These are phyloP conservation scores for Collybia sp. DNA, from an alignment of 768 basidiomycete genomes.

Conservation along the genomic window DNA sequence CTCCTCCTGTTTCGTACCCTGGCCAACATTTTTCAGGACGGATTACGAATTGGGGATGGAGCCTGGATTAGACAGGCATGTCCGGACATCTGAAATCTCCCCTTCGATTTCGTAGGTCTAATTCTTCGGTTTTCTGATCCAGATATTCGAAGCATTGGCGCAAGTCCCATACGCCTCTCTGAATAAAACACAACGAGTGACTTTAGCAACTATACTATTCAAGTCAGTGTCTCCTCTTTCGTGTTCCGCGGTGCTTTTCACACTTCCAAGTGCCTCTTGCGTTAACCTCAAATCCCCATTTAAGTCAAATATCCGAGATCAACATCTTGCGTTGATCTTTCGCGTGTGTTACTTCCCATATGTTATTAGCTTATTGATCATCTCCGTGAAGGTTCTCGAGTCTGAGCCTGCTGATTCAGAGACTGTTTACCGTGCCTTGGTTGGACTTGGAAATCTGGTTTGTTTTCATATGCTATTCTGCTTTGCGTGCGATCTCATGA, in stretches of 20 bases:
- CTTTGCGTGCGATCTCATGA: conserved; percentile 5
- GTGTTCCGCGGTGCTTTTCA: conserved; percentile 6
- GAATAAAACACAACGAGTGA: conserved; percentile 69
- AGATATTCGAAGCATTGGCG: conserved; percentile 56
- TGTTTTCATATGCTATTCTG: conserved; percentile 13
- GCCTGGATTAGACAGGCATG: conserved; percentile 51
- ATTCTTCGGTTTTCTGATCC: conserved; percentile 2
- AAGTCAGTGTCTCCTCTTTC: conserved; percentile 58
- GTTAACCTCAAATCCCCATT: conserved; percentile 40
- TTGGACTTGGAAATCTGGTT: conserved; percentile 73
- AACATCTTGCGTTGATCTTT: conserved; percentile 39
- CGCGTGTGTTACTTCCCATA: conserved; percentile 30
- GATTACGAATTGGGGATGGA: conserved; percentile 32
- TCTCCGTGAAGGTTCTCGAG: conserved; percentile 35
- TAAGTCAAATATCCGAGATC: conserved; percentile 29
- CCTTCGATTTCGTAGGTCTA: no score
- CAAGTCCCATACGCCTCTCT: conserved; percentile 49
- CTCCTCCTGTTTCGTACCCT: conserved; percentile 75
- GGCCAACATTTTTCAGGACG: conserved; percentile 74
- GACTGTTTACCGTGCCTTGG: conserved; percentile 63
- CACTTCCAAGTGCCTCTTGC: conserved; percentile 56
- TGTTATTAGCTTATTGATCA: not conserved
- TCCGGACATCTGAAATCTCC: conserved; percentile 1
- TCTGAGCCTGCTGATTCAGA: conserved; percentile 58
- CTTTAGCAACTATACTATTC: conserved; percentile 77